Percentiles rank a stretch among this genome's conserved stretches.
These are phyloP conservation scores for Pseudocercospora ulei DNA, from an alignment of 2,329 filamentous ascomycete species.

Conservation along the genomic window DNA sequence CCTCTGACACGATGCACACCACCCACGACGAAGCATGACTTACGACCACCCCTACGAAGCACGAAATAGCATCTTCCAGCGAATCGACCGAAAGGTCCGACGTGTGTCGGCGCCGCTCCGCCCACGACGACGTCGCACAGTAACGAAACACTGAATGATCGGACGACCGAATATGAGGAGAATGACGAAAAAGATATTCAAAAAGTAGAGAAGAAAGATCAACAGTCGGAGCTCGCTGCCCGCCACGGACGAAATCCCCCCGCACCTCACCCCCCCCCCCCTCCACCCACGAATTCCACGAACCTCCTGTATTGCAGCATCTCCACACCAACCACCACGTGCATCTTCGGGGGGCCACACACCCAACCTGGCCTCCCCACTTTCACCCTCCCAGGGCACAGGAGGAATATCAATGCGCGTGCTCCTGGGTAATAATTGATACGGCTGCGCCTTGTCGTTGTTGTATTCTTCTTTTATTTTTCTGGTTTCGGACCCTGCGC, in stretches of 20 bases:
- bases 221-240: constrained; percentile 19
- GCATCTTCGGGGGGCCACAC: constrained; percentile 12
- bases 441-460: not conserved
- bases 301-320: constrained; percentile 12
- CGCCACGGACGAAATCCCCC: constrained; percentile 11
- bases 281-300: constrained; percentile 11
- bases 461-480: not conserved
- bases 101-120: constrained; percentile 16
- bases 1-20: constrained; percentile 7
- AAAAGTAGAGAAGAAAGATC: constrained; percentile 22
- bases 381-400: constrained; percentile 4
- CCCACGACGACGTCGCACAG: constrained; percentile 13
- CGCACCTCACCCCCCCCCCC: too few species aligned
- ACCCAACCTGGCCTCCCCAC: too few species aligned
- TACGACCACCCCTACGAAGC: constrained; percentile 16
- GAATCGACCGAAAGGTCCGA: constrained; percentile 11
- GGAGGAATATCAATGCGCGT: constrained; percentile 2
- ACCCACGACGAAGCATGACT: constrained; percentile 15
- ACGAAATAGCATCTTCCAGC: constrained; percentile 20
- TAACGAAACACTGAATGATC: constrained; percentile 20
- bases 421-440: constrained; percentile 14
- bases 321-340: constrained; percentile 5
- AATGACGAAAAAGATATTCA: constrained; percentile 15
- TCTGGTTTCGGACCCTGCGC: too few species aligned
- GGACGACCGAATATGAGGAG: constrained; percentile 21